These are phyloP conservation scores for Solanum microdontum DNA, from an alignment of 257 asterid species.

Conservation along the genomic window DNA sequence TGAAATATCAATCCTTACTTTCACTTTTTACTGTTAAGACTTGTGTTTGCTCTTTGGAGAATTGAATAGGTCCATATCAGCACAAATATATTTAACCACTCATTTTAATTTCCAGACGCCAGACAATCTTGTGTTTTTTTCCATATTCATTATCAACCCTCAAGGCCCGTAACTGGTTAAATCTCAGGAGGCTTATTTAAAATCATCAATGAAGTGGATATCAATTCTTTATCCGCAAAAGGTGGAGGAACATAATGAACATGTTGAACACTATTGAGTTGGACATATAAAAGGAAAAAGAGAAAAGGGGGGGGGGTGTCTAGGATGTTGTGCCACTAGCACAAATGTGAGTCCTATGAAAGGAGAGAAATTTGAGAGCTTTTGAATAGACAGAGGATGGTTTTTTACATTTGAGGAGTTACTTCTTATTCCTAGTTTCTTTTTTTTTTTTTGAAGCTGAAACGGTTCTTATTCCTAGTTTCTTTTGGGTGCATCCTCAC, in stretches of 20 bases:
- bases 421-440: neutral
- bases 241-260: neutral
- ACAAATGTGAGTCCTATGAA: neutral
- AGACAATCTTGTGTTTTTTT: neutral
- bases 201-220: neutral
- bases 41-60: neutral
- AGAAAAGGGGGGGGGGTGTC: neutral
- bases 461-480: neutral
- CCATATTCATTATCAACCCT: neutral
- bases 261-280: neutral
- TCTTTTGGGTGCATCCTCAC: neutral
- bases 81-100: neutral
- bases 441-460: neutral
- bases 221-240: neutral
- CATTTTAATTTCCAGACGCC: neutral
- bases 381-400: neutral
- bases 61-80: neutral
- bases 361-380: neutral
- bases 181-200: neutral
- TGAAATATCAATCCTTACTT: neutral
- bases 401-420: neutral
- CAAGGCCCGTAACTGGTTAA: neutral
- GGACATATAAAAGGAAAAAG: neutral
- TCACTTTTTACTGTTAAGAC: neutral
- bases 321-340: neutral